These are phyloP conservation scores for Coelastrella sp. DNA, from an alignment of 139 green algal genomes.

Conservation along the genomic window DNA sequence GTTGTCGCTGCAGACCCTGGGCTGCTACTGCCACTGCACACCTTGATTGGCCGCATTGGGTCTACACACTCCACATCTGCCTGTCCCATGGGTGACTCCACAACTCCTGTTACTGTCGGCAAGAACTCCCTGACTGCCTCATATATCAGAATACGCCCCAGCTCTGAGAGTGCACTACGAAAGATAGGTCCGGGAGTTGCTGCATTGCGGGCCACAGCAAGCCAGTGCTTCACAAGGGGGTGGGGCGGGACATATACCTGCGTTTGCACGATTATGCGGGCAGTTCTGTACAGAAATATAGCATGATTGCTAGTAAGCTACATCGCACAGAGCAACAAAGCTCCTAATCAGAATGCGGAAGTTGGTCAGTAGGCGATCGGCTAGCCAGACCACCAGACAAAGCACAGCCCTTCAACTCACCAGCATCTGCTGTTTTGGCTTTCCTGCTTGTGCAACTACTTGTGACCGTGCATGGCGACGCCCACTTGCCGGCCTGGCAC, in stretches of 20 bases:
- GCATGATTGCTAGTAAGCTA: too few relatives aligned
- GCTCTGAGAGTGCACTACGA: conserved; percentile 86
- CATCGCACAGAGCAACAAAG: too few relatives aligned
- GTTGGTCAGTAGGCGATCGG: not conserved
- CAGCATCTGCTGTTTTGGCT: conserved; percentile 45
- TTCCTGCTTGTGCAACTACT: not conserved
- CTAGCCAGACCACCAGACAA: not conserved
- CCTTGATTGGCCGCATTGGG: conserved; percentile 86
- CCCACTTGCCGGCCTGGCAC: not conserved
- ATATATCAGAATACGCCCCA: conserved; percentile 94
- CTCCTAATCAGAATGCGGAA: not conserved
- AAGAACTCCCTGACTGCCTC: conserved; percentile 91
- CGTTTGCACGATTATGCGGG: not conserved
- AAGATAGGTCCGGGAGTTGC: conserved; percentile 89
- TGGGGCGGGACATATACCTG: conserved; percentile 97
- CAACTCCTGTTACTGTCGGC: conserved; percentile 82
- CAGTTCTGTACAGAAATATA: too few relatives aligned
- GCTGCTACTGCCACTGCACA: conserved; percentile 24
- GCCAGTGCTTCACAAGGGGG: conserved; percentile 97
- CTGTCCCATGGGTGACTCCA: conserved; percentile 83
- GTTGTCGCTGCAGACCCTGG: too few relatives aligned
- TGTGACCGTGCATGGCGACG: not conserved
- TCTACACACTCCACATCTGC: conserved; percentile 91
- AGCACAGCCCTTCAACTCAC: not conserved
- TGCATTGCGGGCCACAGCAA: conserved; percentile 92